Conservation (phyloP, 2,329 filamentous ascomycete genomes). For the Microdochium bolleyi region DNA sequence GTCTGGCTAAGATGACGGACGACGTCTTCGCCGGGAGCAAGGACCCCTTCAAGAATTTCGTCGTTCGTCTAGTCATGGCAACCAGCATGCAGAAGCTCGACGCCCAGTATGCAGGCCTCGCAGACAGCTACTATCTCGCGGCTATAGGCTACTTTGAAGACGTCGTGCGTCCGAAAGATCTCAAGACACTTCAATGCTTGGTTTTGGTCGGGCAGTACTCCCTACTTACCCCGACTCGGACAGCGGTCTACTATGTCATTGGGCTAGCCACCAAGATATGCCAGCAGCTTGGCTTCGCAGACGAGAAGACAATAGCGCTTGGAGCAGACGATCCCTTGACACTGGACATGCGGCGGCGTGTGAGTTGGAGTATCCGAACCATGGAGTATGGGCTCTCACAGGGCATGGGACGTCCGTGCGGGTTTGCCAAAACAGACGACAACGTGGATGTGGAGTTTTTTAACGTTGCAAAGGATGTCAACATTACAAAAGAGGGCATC, state of each 20-base stretch:
- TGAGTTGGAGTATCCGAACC: constrained; percentile 81
- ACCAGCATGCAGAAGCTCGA: constrained; percentile 92
- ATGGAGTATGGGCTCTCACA: constrained; percentile 89
- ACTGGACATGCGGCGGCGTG: constrained; percentile 79
- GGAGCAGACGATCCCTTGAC: constrained; percentile 61
- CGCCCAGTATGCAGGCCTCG: constrained; percentile 81
- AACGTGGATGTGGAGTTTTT: constrained; percentile 83
- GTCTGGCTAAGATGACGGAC: constrained; percentile 68
- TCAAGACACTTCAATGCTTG: constrained; percentile 85
- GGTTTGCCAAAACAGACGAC: constrained; percentile 74
- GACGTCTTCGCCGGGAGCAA: constrained; percentile 69
- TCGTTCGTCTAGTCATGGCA: constrained; percentile 84
- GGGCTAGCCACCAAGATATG: constrained; percentile 82
- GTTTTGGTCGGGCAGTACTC: constrained; percentile 86
- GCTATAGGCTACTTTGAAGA: constrained; percentile 79
- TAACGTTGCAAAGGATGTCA: constrained; percentile 70
- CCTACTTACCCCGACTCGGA: constrained; percentile 81
- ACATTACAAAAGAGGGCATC: constrained; percentile 73
- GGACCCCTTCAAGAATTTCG: constrained; percentile 81
- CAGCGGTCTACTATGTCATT: constrained; percentile 87
- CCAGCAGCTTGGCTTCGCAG: constrained; percentile 79
- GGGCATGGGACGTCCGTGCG: constrained; percentile 78
- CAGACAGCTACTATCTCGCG: constrained; percentile 90
- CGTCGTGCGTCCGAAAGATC: constrained; percentile 78
- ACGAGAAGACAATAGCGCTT: constrained; percentile 78